Evolutionary conservation across 202 grass and related monocot species (phyloP).

Genomic region (Saccharum hybrid): DNA sequence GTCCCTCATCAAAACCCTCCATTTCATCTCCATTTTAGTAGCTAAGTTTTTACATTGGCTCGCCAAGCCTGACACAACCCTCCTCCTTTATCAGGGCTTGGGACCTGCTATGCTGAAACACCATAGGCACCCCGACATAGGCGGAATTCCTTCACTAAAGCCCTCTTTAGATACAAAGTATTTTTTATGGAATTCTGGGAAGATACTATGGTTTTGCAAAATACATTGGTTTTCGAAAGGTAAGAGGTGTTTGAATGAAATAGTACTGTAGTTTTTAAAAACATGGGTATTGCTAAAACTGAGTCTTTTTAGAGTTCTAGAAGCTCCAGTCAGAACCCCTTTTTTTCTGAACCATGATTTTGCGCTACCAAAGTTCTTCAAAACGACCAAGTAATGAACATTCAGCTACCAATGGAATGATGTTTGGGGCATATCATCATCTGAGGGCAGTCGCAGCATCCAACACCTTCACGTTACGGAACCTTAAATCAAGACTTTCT

Average conservation of each 20-base stretch:
- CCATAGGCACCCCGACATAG: background rate
- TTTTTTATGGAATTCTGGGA: background rate
- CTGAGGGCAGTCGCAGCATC: background rate
- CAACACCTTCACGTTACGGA: constrained; percentile 2
- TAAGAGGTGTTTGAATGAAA: background rate
- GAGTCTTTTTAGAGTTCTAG: background rate
- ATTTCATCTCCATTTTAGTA: background rate
- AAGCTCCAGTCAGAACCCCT: background rate
- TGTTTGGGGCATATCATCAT: background rate
- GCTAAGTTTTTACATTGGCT: too few relatives aligned
- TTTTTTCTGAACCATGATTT: too few relatives aligned
- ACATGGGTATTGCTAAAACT: background rate
- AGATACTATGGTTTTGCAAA: background rate
- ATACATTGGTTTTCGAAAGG: background rate
- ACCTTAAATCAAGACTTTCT: background rate
- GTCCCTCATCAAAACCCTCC: background rate
- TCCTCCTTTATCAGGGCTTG: background rate
- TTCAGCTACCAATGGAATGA: background rate
- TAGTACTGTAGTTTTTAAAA: background rate
- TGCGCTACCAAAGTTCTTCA: background rate
- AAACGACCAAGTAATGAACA: background rate
- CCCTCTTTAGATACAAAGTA: background rate
- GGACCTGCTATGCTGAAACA: background rate
- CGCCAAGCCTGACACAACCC: background rate
- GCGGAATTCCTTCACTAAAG: background rate